These are phyloP conservation scores for Dendrocalamus latiflorus DNA, from an alignment of 202 grass and related monocot species.

Conservation along the genomic window DNA sequence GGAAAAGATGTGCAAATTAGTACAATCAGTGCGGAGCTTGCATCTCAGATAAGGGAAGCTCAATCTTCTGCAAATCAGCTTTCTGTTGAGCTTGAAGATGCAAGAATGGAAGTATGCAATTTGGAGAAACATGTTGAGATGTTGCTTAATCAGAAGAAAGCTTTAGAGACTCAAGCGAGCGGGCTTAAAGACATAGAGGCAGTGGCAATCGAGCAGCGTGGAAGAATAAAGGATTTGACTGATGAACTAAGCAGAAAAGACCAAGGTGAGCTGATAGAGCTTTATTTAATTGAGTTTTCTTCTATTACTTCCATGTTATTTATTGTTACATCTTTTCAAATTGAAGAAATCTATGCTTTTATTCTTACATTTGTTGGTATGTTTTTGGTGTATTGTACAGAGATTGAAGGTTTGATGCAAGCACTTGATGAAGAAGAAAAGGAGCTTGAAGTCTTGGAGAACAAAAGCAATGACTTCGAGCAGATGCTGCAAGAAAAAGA, in stretches of 20 bases:
- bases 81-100: conserved; percentile 47
- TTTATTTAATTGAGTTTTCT: conserved; percentile 18
- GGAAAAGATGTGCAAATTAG: conserved; percentile 77
- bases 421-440: conserved; percentile 97
- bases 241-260: conserved; percentile 79
- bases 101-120: conserved; percentile 51
- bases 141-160: conserved; percentile 55
- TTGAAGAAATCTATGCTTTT: conserved; percentile 6
- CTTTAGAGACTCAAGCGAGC: conserved; percentile 47
- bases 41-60: conserved; percentile 72
- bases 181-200: conserved; percentile 60
- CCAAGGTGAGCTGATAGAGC: conserved; percentile 55
- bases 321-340: not conserved
- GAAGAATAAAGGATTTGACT: conserved; percentile 60
- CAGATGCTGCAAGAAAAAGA: conserved; percentile 69
- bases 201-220: conserved; percentile 47
- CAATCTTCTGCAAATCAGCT: conserved; percentile 50
- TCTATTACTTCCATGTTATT: conserved; percentile 17
- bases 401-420: conserved; percentile 95
- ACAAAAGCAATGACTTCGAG: conserved; percentile 58
- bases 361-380: conserved; percentile 22
- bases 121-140: conserved; percentile 65
- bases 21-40: conserved; percentile 67
- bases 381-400: conserved; percentile 42
- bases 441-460: conserved; percentile 74